Percentiles rank a stretch among this genome's conserved stretches.
Evolutionary conservation across 2,329 filamentous ascomycete genomes (phyloP).

Genomic region (Sarocladium kiliense): DNA sequence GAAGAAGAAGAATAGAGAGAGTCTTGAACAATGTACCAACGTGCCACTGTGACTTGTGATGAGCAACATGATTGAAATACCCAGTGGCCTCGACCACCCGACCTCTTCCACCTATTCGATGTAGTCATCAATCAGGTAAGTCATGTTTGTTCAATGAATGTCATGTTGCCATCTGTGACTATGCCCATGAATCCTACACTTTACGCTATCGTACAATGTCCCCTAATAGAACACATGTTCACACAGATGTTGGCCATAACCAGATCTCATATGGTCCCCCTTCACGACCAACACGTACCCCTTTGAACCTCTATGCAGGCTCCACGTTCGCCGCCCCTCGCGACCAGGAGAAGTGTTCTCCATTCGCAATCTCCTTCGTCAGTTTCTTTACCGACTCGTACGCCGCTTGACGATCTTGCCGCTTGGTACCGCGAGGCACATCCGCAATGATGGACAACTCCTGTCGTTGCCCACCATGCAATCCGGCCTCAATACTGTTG

Average conservation of each 20-base stretch:
- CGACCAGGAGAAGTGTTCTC: not conserved
- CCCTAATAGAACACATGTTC: too few relatives aligned
- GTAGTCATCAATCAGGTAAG: too few relatives aligned
- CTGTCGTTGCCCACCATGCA: conserved; percentile 44
- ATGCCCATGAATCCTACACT: too few relatives aligned
- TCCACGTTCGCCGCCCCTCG: not conserved
- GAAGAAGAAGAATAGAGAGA: conserved; percentile 42
- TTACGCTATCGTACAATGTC: too few relatives aligned
- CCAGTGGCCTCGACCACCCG: too few relatives aligned
- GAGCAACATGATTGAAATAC: not conserved
- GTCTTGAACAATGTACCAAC: conserved; percentile 28
- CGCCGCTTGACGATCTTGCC: not conserved
- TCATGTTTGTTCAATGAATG: too few relatives aligned
- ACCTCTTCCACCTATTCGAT: too few relatives aligned
- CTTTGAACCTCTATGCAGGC: not conserved
- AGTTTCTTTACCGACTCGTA: not conserved
- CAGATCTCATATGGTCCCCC: too few relatives aligned
- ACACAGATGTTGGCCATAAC: too few relatives aligned
- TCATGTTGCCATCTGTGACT: too few relatives aligned
- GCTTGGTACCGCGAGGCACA: not conserved
- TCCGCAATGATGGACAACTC: conserved; percentile 37
- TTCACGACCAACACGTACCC: too few relatives aligned
- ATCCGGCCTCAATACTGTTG: conserved; percentile 46
- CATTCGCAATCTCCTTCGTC: not conserved
- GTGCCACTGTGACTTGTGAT: not conserved